Percentiles rank a stretch among this genome's conserved stretches.
These are phyloP conservation scores for Geotrichum citri-aurantii DNA, from an alignment of 1,139 yeast species.

Conservation along the genomic window DNA sequence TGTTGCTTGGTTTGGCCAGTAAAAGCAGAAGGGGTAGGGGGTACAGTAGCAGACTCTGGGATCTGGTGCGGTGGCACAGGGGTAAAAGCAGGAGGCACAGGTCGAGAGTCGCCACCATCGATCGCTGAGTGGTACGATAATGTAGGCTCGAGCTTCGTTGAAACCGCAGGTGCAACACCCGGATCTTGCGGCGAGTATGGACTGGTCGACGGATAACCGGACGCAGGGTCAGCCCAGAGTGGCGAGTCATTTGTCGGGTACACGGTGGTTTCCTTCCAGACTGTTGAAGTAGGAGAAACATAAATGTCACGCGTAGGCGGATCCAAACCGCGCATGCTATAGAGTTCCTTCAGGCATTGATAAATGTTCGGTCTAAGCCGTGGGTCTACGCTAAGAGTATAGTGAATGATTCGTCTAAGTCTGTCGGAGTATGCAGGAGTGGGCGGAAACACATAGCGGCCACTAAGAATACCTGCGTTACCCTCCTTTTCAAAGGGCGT, in stretches of 20 bases:
- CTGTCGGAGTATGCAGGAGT: slow-evolving; percentile 39
- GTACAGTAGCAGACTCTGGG: slow-evolving; percentile 20
- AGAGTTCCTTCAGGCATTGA: slow-evolving; percentile 69
- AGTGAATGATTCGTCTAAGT: slow-evolving; percentile 52
- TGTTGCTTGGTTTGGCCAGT: neutral
- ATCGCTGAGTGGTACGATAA: neutral
- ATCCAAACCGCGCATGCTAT: slow-evolving; percentile 47
- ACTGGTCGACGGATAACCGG: slow-evolving; percentile 4
- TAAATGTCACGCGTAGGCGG: slow-evolving; percentile 45
- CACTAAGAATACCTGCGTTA: slow-evolving; percentile 59
- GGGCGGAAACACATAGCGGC: slow-evolving; percentile 54
- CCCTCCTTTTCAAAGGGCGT: slow-evolving; percentile 86
- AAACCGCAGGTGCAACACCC: neutral
- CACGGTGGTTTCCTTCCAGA: slow-evolving; percentile 20
- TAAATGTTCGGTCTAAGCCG: slow-evolving; percentile 78
- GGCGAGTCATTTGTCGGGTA: slow-evolving; percentile 17
- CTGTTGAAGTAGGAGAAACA: slow-evolving; percentile 20
- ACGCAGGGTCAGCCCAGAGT: slow-evolving; percentile 7
- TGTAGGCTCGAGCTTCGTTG: neutral
- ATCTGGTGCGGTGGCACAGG: neutral
- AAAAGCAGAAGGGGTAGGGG: slow-evolving; percentile 20
- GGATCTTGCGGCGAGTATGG: neutral
- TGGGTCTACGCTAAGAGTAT: slow-evolving; percentile 75
- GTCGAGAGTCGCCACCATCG: neutral
- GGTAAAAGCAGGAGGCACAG: neutral